These are phyloP conservation scores for Pulveroboletus sp. DNA, from an alignment of 768 basidiomycete genomes.

Conservation along the genomic window DNA sequence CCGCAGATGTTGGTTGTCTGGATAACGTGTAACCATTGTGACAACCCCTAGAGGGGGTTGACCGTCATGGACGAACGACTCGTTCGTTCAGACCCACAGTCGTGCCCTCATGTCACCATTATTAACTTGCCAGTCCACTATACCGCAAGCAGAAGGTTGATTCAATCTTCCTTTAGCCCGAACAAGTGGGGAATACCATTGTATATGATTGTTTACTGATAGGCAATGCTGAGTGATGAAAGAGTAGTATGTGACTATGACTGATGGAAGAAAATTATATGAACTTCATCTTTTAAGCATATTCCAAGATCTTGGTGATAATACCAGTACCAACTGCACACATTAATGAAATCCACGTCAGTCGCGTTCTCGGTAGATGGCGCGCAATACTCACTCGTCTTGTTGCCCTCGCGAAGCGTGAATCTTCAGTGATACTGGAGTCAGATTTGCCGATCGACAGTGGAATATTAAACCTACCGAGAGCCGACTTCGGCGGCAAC, in stretches of 20 bases:
- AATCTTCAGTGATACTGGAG: constrained; percentile 41
- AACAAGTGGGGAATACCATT: no score
- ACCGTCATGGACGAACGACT: no score
- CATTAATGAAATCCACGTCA: constrained; percentile 8
- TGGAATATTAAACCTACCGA: constrained; percentile 41
- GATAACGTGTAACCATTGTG: no score
- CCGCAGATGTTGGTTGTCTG: no score
- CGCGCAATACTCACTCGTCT: constrained; percentile 61
- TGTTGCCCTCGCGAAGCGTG: constrained; percentile 93
- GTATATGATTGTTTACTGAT: constrained; percentile 7
- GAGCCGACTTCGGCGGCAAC: constrained; percentile 88
- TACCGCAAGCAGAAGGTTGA: background rate
- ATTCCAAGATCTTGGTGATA: constrained; percentile 77
- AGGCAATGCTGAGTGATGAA: constrained; percentile 20
- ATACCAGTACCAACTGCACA: constrained; percentile 87
- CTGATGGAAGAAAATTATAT: constrained; percentile 20
- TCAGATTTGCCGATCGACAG: background rate
- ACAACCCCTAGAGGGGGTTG: no score
- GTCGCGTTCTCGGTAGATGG: background rate
- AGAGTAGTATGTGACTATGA: constrained; percentile 13
- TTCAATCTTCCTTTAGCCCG: no score
- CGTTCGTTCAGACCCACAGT: no score
- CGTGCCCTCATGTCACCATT: no score
- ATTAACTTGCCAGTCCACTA: no score
- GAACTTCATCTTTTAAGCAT: constrained; percentile 21